phyloP scores from a whole-genome alignment of 345 rosid species.

The Limnanthes douglasii region DNA sequence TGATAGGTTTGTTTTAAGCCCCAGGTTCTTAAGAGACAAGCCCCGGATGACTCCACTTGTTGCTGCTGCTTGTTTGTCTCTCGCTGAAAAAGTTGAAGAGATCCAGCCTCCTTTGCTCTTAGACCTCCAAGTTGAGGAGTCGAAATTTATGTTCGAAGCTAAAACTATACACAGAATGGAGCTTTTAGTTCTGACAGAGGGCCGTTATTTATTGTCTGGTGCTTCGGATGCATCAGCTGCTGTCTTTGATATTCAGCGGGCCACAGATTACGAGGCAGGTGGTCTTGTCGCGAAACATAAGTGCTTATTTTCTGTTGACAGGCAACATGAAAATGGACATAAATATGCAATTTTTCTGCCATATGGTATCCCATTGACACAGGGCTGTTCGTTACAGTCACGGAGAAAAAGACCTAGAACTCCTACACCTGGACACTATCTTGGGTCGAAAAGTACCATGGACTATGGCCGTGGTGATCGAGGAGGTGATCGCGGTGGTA shows the following conservation, averaged over 20 bases:
- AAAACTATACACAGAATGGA: no score
- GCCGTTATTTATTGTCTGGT: constrained; percentile 66
- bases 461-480: no score
- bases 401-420: constrained; percentile 68
- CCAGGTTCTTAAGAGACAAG: no score
- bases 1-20: no score
- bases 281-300: constrained; percentile 66
- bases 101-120: no score
- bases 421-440: constrained; percentile 81
- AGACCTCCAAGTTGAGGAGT: no score
- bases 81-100: no score
- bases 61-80: no score
- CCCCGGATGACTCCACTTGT: no score
- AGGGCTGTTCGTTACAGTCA: constrained; percentile 77
- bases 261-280: constrained; percentile 46
- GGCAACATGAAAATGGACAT: constrained; percentile 66
- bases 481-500: no score
- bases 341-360: constrained; percentile 68
- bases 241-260: constrained; percentile 55
- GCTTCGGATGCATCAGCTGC: constrained; percentile 86
- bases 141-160: no score
- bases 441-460: constrained; percentile 65
- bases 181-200: constrained; percentile 84
- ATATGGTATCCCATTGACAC: constrained; percentile 95
- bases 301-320: constrained; percentile 51